Evolutionary conservation across 2,329 filamentous ascomycete species (phyloP).

Genomic region (Anthostomella pinea): DNA sequence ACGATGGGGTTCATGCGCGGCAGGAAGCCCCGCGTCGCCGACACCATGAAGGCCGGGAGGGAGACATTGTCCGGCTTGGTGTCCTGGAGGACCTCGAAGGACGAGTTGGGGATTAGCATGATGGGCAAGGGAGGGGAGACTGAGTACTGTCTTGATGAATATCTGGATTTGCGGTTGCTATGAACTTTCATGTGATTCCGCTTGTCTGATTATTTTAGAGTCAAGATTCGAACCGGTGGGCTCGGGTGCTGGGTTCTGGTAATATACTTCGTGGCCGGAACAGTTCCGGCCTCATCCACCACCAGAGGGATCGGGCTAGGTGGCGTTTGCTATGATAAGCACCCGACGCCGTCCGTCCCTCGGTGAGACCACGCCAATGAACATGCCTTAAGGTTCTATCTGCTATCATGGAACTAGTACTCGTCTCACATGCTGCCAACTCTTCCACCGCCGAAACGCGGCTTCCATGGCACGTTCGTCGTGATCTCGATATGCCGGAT

Average conservation of each 20-base stretch:
- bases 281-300: slow-evolving; percentile 29
- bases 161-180: not conserved
- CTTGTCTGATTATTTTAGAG: slow-evolving; percentile 4
- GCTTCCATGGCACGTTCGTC: no score
- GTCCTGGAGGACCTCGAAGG: slow-evolving; percentile 63
- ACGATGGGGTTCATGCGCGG: slow-evolving; percentile 63
- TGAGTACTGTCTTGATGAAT: not conserved
- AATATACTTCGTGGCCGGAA: slow-evolving; percentile 35
- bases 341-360: slow-evolving; percentile 2
- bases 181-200: slow-evolving; percentile 1
- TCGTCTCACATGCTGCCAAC: no score
- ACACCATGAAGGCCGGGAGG: slow-evolving; percentile 76
- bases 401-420: no score
- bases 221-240: slow-evolving; percentile 3
- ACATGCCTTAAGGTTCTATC: no score
- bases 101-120: slow-evolving; percentile 27
- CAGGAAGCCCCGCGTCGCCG: slow-evolving; percentile 70
- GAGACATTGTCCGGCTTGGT: slow-evolving; percentile 59
- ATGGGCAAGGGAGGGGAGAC: slow-evolving; percentile 4
- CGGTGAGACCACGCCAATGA: not conserved
- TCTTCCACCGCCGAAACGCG: no score
- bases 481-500: no score
- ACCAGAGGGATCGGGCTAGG: slow-evolving; percentile 13
- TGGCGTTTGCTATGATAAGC: slow-evolving; percentile 5
- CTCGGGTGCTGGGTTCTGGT: slow-evolving; percentile 18